Evolutionary conservation across 805 yeast species (phyloP).

Genomic region (Myxozyma nipponensis): DNA sequence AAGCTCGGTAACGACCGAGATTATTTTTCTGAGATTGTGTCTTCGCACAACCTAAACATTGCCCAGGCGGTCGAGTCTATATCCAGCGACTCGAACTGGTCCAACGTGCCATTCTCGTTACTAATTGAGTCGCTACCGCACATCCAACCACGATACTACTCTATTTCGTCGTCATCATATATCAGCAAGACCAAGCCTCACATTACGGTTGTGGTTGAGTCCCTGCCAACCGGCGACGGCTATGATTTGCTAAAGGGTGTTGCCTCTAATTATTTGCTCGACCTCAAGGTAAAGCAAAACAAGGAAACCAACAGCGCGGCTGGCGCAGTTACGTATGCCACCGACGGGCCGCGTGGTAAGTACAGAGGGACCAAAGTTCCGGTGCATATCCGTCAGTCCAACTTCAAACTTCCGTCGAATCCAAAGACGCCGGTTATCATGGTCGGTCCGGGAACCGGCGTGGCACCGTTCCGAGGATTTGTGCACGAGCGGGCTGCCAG

Average conservation of each 20-base stretch:
- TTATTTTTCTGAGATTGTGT: constrained; percentile 61
- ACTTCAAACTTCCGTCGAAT: constrained; percentile 87
- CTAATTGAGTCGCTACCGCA: constrained; percentile 75
- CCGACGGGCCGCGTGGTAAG: constrained; percentile 76
- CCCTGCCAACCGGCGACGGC: constrained; percentile 35
- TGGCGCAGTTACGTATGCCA: constrained; percentile 54
- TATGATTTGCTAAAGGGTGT: constrained; percentile 68
- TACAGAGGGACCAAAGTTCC: constrained; percentile 59
- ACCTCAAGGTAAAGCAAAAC: constrained; percentile 61
- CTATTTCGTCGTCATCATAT: constrained; percentile 85
- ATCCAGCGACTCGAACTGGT: constrained; percentile 69
- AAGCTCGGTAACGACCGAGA: constrained; percentile 63
- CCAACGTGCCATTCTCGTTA: constrained; percentile 73
- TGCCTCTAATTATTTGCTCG: constrained; percentile 79
- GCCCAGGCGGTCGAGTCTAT: constrained; percentile 67
- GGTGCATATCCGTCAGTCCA: constrained; percentile 89
- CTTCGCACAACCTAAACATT: constrained; percentile 58
- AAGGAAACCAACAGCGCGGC: constrained; percentile 40
- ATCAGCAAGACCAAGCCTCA: constrained; percentile 72
- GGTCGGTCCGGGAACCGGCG: constrained; percentile 98
- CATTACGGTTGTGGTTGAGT: constrained; percentile 89
- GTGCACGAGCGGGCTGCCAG: constrained; percentile 76
- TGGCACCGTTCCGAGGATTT: constrained; percentile 96
- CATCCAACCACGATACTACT: constrained; percentile 91
- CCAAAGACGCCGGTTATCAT: constrained; percentile 79